phyloP scores from a whole-genome alignment of 1,139 yeast genomes.

The Chernovozyma sophiae-reginae region DNA sequence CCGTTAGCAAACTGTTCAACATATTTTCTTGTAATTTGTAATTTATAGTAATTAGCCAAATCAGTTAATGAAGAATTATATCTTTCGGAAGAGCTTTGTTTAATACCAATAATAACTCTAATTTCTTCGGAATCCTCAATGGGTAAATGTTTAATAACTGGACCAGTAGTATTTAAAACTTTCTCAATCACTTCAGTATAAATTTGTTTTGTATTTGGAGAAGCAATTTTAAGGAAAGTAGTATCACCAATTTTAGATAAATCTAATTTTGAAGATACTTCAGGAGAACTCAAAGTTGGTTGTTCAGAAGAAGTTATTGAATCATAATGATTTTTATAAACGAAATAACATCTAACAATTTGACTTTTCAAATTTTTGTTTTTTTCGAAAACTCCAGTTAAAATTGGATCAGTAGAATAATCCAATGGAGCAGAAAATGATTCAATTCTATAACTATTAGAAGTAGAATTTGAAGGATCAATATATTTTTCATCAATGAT shows the following conservation, averaged over 20 bases:
- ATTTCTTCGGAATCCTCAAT: slow-evolving; percentile 75
- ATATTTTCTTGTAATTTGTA: slow-evolving; percentile 82
- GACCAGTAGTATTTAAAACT: slow-evolving; percentile 79
- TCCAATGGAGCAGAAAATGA: slow-evolving; percentile 71
- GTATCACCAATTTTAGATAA: slow-evolving; percentile 62
- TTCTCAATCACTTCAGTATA: slow-evolving; percentile 70
- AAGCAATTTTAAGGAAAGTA: slow-evolving; percentile 75
- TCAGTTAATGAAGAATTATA: slow-evolving; percentile 87
- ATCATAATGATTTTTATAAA: slow-evolving; percentile 70
- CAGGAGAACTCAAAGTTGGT: not conserved
- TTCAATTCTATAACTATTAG: slow-evolving; percentile 66
- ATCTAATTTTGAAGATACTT: slow-evolving; percentile 18
- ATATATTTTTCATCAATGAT: slow-evolving; percentile 80
- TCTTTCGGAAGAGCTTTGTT: slow-evolving; percentile 79
- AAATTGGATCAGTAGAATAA: slow-evolving; percentile 43
- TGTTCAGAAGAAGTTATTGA: slow-evolving; percentile 20
- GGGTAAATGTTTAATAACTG: slow-evolving; percentile 85
- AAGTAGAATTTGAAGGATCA: slow-evolving; percentile 47
- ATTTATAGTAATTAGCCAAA: slow-evolving; percentile 84
- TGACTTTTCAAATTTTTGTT: slow-evolving; percentile 37
- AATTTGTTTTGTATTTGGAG: slow-evolving; percentile 71
- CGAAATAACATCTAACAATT: slow-evolving; percentile 75
- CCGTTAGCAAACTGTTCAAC: slow-evolving; percentile 94
- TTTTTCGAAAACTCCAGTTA: slow-evolving; percentile 38
- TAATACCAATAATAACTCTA: slow-evolving; percentile 84